These are phyloP conservation scores for Otatea glauca DNA, from an alignment of 176 grass and related monocot species.

Conservation along the genomic window DNA sequence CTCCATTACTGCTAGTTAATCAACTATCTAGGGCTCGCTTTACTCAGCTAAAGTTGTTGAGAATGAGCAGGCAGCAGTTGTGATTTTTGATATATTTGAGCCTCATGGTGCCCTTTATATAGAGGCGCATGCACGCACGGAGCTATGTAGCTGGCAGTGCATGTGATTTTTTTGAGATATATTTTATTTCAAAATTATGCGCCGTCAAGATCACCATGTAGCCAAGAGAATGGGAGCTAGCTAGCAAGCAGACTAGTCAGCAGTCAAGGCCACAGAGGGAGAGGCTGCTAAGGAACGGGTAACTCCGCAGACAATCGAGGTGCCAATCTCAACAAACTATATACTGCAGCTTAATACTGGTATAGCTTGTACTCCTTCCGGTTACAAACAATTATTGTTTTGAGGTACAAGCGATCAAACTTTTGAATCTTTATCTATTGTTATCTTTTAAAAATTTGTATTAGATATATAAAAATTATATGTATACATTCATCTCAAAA, in stretches of 20 bases:
- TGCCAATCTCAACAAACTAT: too few species aligned
- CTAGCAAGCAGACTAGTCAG: not conserved
- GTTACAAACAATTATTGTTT: too few species aligned
- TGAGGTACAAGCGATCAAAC: too few species aligned
- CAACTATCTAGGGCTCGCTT: not conserved
- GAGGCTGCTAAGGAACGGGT: conserved; percentile 20
- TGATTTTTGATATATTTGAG: not conserved
- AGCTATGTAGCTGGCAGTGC: not conserved
- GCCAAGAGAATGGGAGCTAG: not conserved
- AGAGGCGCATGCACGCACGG: not conserved
- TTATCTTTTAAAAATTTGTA: too few species aligned
- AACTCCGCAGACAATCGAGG: too few species aligned
- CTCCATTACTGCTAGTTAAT: not conserved
- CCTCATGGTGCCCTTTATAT: conserved; percentile 30
- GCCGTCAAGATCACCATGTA: too few species aligned
- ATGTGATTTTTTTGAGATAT: not conserved
- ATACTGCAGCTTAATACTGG: too few species aligned
- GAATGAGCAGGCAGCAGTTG: not conserved
- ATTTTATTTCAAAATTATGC: too few species aligned
- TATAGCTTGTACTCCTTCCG: too few species aligned
- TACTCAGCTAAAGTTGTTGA: not conserved
- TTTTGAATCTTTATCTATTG: too few species aligned
- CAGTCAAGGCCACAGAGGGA: not conserved
- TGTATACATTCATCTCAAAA: too few species aligned
- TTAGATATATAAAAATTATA: too few species aligned